phyloP scores from a whole-genome alignment of 2,329 filamentous ascomycete genomes.

The Penicillium oxalicum region DNA sequence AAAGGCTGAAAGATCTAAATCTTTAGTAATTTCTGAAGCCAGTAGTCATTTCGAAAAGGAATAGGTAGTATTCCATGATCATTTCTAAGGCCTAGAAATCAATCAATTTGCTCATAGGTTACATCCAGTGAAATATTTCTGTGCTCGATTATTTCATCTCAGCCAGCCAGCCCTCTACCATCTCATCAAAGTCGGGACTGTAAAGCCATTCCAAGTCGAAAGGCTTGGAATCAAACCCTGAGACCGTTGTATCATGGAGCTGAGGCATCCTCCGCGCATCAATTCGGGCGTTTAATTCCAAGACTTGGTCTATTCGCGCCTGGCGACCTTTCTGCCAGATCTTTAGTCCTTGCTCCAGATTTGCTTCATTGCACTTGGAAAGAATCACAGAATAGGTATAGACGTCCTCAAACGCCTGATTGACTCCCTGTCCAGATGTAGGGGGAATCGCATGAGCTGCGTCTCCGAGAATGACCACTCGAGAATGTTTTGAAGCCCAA shows the following conservation, averaged over 20 bases:
- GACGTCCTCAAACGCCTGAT: conserved; percentile 53
- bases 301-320: conserved; percentile 43
- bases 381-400: conserved; percentile 42
- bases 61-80: too few relatives aligned
- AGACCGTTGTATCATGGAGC: conserved; percentile 2
- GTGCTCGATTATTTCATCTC: neutral
- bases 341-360: conserved; percentile 26
- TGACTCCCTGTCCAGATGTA: conserved; percentile 54
- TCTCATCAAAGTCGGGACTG: conserved; percentile 33
- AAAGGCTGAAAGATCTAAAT: too few relatives aligned
- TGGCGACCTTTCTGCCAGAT: conserved; percentile 48
- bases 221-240: conserved; percentile 20
- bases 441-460: conserved; percentile 59
- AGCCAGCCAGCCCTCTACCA: conserved; percentile 28
- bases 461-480: conserved; percentile 51
- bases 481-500: conserved; percentile 37
- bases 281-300: conserved; percentile 46
- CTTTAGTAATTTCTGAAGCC: too few relatives aligned
- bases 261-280: conserved; percentile 44
- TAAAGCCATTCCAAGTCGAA: conserved; percentile 44
- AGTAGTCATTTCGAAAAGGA: too few relatives aligned
- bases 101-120: too few relatives aligned
- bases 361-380: conserved; percentile 17
- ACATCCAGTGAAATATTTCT: too few relatives aligned
- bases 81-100: too few relatives aligned